Evolutionary conservation across 768 basidiomycete species (phyloP), one percentile per base, ranked within the genome.

Genomic region (Zangia roseola): DNA sequence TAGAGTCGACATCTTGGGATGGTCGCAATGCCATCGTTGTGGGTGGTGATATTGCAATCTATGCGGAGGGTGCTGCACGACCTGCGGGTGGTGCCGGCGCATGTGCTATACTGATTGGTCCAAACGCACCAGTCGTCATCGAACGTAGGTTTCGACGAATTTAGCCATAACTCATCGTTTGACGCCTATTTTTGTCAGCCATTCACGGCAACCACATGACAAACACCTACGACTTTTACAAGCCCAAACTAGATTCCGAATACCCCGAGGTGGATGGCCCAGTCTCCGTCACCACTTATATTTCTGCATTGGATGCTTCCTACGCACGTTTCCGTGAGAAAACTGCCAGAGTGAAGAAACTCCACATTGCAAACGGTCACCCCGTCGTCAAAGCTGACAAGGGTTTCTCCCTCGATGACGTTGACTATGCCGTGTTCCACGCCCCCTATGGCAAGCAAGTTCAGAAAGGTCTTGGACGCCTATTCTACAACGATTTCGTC

Each of bases 181-280:
- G 42, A 59, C 39, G 14, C 38, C 35, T 6, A 24, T 51, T 48
- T 47, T 49, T 64, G 35, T 9, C 67, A 98, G 95, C 95, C 59
- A 80, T 93, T 56, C 97, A 97, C 71, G 95, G 94, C 21, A 92
- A 85, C 43, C 91, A 94, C 76, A 97, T 98, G 89, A 87, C 88
- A 53, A 95, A 99, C 76, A 91, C 87, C 0, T 97, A 95, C 71
- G 97, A 99, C 73, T 98, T 97, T 71, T 99, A 97, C 86, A 99
- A 99, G 77, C 97, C 97, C 40, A 86, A 91, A 60, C 84, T 98
- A 19, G 84, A 87, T 47, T 94, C 92, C 19, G 92, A 94, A 69
- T 95, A 94, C 69, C 97, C 97, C 52, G 89, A 91, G 60, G 95
- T 99, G 41, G 95, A 99, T 64, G 97, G 97, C 3, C 97, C 95